A percentile compares a stretch with the other conserved stretches of the same genome.
Conservation (phyloP, 2,329 filamentous ascomycete genomes). For the Fusarium sp. region DNA sequence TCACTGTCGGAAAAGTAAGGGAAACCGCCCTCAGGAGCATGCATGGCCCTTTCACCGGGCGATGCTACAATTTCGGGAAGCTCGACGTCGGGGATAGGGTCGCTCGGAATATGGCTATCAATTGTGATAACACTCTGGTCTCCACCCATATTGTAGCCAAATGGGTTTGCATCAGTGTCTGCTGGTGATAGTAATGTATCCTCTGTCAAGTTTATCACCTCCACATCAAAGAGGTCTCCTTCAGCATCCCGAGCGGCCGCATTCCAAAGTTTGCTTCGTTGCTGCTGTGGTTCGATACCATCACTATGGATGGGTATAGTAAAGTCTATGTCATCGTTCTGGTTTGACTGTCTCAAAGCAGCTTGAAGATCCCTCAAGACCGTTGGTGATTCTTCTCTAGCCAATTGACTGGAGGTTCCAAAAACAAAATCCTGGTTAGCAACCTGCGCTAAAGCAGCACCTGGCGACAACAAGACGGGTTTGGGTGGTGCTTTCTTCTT, state of each 20-base stretch:
- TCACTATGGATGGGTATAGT: slow-evolving; percentile 56
- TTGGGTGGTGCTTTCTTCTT: slow-evolving; percentile 60
- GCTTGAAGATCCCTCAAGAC: slow-evolving; percentile 72
- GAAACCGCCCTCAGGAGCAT: slow-evolving; percentile 14
- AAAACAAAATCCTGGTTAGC: slow-evolving; percentile 82
- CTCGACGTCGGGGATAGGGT: slow-evolving; percentile 40
- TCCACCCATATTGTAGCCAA: slow-evolving; percentile 52
- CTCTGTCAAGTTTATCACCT: slow-evolving; percentile 70
- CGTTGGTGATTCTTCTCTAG: slow-evolving; percentile 76
- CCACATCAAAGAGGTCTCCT: slow-evolving; percentile 72
- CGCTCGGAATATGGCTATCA: slow-evolving; percentile 4
- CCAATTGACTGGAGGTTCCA: slow-evolving; percentile 87
- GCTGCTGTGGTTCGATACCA: slow-evolving; percentile 50
- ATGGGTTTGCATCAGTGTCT: slow-evolving; percentile 52
- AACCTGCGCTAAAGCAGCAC: slow-evolving; percentile 73
- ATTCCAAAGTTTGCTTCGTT: slow-evolving; percentile 71
- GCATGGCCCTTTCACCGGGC: slow-evolving; percentile 4
- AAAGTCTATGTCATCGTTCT: slow-evolving; percentile 56
- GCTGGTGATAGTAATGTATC: slow-evolving; percentile 51
- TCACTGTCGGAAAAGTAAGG: slow-evolving; percentile 42
- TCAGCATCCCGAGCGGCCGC: slow-evolving; percentile 75
- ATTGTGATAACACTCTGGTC: slow-evolving; percentile 1
- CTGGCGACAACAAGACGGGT: slow-evolving; percentile 73
- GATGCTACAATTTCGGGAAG: slow-evolving; percentile 45
- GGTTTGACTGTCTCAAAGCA: slow-evolving; percentile 71